Conservation (phyloP, 352 stramenopile species). For the Phytophthora ramorum region DNA sequence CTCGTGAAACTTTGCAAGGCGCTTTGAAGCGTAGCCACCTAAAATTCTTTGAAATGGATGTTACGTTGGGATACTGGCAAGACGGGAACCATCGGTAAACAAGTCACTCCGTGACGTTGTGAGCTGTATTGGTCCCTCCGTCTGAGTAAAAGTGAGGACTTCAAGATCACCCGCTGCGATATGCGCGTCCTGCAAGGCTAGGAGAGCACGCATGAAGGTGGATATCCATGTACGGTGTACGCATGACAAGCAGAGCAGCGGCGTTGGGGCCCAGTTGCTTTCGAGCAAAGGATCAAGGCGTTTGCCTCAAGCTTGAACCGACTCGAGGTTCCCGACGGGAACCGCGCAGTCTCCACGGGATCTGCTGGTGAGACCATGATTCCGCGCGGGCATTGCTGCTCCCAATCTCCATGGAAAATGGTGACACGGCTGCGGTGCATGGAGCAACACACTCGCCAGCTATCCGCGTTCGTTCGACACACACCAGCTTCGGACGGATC, state of each 20-base stretch:
- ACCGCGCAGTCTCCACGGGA: constrained; percentile 9
- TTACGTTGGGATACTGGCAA: neutral
- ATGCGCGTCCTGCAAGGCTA: neutral
- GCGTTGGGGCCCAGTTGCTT: constrained; percentile 24
- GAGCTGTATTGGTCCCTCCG: neutral
- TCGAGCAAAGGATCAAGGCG: constrained; percentile 1
- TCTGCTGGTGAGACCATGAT: constrained; percentile 26
- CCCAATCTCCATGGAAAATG: constrained; percentile 31
- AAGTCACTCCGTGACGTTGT: constrained; percentile 3
- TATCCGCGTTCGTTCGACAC: neutral
- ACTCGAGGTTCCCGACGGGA: constrained; percentile 7
- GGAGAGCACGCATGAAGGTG: neutral
- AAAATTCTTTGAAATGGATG: constrained; percentile 1
- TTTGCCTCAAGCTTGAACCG: neutral
- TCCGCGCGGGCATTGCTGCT: neutral
- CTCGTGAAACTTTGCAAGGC: constrained; percentile 8
- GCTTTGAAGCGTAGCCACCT: constrained; percentile 13
- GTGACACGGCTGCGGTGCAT: constrained; percentile 11
- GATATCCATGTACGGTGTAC: neutral
- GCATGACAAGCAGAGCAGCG: constrained; percentile 13
- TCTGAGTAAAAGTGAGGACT: neutral
- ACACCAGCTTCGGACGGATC: constrained; percentile 18
- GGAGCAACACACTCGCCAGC: constrained; percentile 1
- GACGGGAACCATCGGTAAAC: neutral
- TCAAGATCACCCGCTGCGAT: constrained; percentile 9